Evolutionary conservation across 805 yeast species (phyloP), one percentile per base, ranked within the genome.

Genomic region (Candida patagonica): DNA sequence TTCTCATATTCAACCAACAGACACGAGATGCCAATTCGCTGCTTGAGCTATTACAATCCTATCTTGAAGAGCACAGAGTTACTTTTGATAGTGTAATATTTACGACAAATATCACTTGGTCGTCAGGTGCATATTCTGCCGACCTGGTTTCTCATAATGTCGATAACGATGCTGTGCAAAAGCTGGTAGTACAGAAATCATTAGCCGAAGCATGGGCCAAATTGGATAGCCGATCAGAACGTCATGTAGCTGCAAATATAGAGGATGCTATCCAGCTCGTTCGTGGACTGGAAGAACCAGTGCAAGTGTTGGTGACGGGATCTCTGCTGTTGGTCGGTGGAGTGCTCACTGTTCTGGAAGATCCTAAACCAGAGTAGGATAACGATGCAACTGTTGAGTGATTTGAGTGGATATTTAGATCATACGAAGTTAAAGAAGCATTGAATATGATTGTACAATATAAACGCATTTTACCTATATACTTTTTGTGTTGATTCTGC

Each of bases 261-360:
- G 95, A 92, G 58, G 72, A 80, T 1, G 77, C 88, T 24, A 75
- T 73, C 37, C 70, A 68, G 36, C 71, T 66, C 49, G 71, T 76
- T 37, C 70, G 71, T 43, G 60, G 71, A 19, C 39, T 38, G 24
- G 37, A 44, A 21, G 46, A 71, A 42, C 38, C 44, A 21, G 45
- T 50, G 5, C 58, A 56, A 6, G 61, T 76, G 17, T 81, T 87
- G 62, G 96, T 87, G 0, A 82, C 94, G 43, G 99, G 99, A 1
- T 87, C 96, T 4, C 66, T 92, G 48, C 96, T 89, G 57, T 66
- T 94, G 42, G 95, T 92, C 8, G 99, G 99, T 13, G 98, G 97
- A 0, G 73, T 92, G 42, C 62, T 92, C 27, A 87, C 86, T 2
- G 96, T 88, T 5, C 62, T 86, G 31, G 96, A 89, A 27, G 55